Evolutionary conservation across 345 rosid species (phyloP), one percentile per base, ranked within the genome.

Genomic region (Populus alba): DNA sequence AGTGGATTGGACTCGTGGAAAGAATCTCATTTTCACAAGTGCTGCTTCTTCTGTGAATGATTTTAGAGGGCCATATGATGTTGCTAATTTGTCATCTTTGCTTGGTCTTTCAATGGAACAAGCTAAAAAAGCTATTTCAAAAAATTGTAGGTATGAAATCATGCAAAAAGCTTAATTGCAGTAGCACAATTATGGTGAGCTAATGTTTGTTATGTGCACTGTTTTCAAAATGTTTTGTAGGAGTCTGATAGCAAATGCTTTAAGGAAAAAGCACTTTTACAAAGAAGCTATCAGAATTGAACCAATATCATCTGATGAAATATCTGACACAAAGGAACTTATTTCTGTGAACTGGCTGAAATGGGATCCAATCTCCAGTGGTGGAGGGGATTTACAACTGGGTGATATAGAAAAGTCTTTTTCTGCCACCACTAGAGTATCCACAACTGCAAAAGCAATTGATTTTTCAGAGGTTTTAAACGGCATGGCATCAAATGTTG

Each of bases 311-410:
- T 76, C 88, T 47, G 78, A 57, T 72, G 87, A 78, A 79, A 76
- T 76, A n/a, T 78, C 71, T 49, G 88, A 84, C 74, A 67, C 86
- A 29, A 81, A 79, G 25, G 75, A 81, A 66, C 80, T 86, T 70
- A 77, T 78, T 78, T 85, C 92, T 72, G 81, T 65, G 20, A 91
- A 89, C 83, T 86, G 86, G 87, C 85, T 86, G 81, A 91, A 86
- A 68, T 94, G 97, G 97, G 99, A 96, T 82, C 95, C 94, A 15
- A 84, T 91, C 68, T 90, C 97, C n/a, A 90, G 91, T 33, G 97
- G 97, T 43, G 94, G 89, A 77, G 98, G 98, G 72, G 98, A 96
- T 86, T 83, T 92, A 86, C 85, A 83, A 75, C 83, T 91, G 80
- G 93, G 88, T 79, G 95, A 96, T 79, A 74, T 89, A 53, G 86